Percentiles rank a stretch among this genome's conserved stretches.
Evolutionary conservation across 768 basidiomycete species (phyloP).

Genomic region (Tylopilus felleus): DNA sequence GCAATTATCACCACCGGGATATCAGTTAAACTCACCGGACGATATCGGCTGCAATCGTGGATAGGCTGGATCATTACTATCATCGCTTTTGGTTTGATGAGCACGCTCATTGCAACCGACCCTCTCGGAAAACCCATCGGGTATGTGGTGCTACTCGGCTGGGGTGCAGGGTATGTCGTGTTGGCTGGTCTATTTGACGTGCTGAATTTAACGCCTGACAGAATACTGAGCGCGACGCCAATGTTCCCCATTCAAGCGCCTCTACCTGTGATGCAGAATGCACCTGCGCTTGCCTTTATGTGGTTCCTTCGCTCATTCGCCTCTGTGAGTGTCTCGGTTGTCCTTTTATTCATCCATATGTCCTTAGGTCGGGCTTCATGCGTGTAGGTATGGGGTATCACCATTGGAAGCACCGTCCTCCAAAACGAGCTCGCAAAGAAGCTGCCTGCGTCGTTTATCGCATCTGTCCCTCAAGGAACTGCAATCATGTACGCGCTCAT

Average conservation of each 20-base stretch:
- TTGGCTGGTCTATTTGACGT: not conserved
- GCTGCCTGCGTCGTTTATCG: slow-evolving; percentile 40
- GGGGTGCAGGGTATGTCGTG: slow-evolving; percentile 3
- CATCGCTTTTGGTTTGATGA: slow-evolving; percentile 36
- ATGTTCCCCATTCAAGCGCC: slow-evolving; percentile 50
- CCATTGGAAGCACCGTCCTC: slow-evolving; percentile 46
- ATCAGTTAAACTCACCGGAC: slow-evolving; percentile 23
- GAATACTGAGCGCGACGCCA: slow-evolving; percentile 13
- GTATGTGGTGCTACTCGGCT: not conserved
- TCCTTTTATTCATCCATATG: not conserved
- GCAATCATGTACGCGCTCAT: slow-evolving; percentile 47
- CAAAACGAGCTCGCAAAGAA: slow-evolving; percentile 44
- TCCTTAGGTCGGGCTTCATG: not conserved
- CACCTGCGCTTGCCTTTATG: slow-evolving; percentile 44
- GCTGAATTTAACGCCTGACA: not conserved
- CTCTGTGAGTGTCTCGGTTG: slow-evolving; percentile 22
- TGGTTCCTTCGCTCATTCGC: slow-evolving; percentile 37
- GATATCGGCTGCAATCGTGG: slow-evolving; percentile 35
- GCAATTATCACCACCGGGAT: slow-evolving; percentile 32
- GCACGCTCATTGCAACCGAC: slow-evolving; percentile 26
- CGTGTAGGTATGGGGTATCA: slow-evolving; percentile 46
- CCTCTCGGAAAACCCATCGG: slow-evolving; percentile 22
- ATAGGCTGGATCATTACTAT: slow-evolving; percentile 33
- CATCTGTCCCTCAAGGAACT: slow-evolving; percentile 36
- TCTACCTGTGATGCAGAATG: slow-evolving; percentile 37